Evolutionary conservation across 306 rosid genomes (phyloP).

Genomic region (cucumber (Cucumis sativus)): Cucumber_9930_V3 NC_026661.2:20730001-20730500

Average conservation of each 20-base stretch:
- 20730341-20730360: slow-evolving; percentile 94
- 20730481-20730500: slow-evolving; percentile 37
- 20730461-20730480: neutral
- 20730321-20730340: slow-evolving; percentile 86
- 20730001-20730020: slow-evolving; percentile 53
- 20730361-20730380: slow-evolving; percentile 95
- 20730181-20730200: slow-evolving; percentile 85
- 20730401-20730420: slow-evolving; percentile 96
- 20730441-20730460: neutral
- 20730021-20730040: slow-evolving; percentile 72
- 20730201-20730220: slow-evolving; percentile 81
- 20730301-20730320: slow-evolving; percentile 61
- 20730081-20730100: slow-evolving; percentile 77
- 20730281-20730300: slow-evolving; percentile 68
- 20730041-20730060: slow-evolving; percentile 80
- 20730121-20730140: slow-evolving; percentile 69
- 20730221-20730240: slow-evolving; percentile 74
- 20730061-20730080: slow-evolving; percentile 66
- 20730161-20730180: slow-evolving; percentile 82
- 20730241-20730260: slow-evolving; percentile 44
- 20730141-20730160: slow-evolving; percentile 42
- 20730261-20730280: slow-evolving; percentile 49
- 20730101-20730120: slow-evolving; percentile 75
- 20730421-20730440: slow-evolving; percentile 11
- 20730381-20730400: slow-evolving; percentile 56